Conservation (phyloP, 495 filamentous ascomycete genomes). For the Penicillium maclennaniae region DNA sequence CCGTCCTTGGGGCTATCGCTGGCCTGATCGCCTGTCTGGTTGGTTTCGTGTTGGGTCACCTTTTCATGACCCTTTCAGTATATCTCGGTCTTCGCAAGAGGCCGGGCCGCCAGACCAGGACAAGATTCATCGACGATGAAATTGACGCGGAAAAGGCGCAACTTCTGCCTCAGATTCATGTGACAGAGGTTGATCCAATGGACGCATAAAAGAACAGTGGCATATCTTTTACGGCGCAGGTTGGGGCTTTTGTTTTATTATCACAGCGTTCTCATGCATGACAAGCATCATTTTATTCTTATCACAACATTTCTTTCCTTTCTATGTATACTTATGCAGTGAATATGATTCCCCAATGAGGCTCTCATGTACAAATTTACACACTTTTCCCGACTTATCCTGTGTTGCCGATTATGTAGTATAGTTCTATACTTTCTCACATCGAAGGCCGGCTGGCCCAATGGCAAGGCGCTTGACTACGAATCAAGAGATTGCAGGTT, state of each 20-base stretch:
- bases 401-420: background rate
- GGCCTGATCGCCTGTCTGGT: conserved; percentile 39
- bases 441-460: conserved; percentile 51
- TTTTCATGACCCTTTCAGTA: conserved; percentile 30
- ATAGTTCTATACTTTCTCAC: background rate
- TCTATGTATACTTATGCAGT: background rate
- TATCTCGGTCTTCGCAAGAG: conserved; percentile 12
- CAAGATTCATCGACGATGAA: conserved; percentile 14
- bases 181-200: conserved; percentile 5
- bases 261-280: conserved; percentile 11
- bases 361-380: background rate
- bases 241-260: conserved; percentile 2
- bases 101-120: background rate
- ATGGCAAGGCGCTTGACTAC: conserved; percentile 74
- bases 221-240: conserved; percentile 9
- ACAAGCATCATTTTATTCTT: conserved; percentile 3
- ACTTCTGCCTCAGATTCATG: conserved; percentile 11
- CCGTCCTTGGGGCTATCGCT: conserved; percentile 33
- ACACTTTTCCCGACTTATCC: background rate
- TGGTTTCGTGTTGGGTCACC: conserved; percentile 40
- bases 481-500: conserved; percentile 61
- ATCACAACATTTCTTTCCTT: background rate
- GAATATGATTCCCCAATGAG: background rate
- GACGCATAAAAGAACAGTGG: background rate
- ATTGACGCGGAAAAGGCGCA: conserved; percentile 17